Base-by-base conservation (phyloP, 257 asterid genomes). In the Nicotiana undulata region DNA sequence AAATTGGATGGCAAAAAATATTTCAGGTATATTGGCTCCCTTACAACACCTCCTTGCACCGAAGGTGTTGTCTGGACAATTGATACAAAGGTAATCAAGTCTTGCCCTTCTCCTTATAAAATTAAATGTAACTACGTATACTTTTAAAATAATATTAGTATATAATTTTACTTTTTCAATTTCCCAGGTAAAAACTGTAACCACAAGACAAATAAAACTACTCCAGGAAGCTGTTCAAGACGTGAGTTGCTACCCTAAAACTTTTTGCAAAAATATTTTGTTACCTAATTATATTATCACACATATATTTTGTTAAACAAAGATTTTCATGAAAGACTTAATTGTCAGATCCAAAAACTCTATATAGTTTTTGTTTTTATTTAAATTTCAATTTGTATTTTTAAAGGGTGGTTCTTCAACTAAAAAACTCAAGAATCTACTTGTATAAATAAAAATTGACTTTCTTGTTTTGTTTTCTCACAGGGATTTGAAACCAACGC, bases 31-130 rank as follows among this genome's bases (percentile, higher is more conserved):
- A 76, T 86, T 34, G 96, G 97, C 15, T 92, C 97, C 5, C 91
- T 92, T 31, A 92, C 97, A 0, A 76, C 82, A 16, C 97, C 98
- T 75, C 97, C 97, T 8, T 93, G 97, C 77, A 87, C 90, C 8
- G 83, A 89, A 70, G 78, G 80, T 65, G 78, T 89, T 44, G 76
- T 53, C 1, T 93, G 97, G 97, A 87, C 95, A 3, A 85, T 93
- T 63, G 65, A 82, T 0, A 81, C 26, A 81, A 86, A 83, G 90
- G 97, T 90, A 84, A 63, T 18, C 13, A 22, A 60, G 7, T 26
- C 20, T 32, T 2, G 9, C 58, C 18, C 9, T 34, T 34, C 40
- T 34, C 40, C 40, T 34, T 34, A 34, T 34, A 46, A 46, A 46
- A 46, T 46, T 46, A 10, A 9, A 46, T 46, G 53, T 46, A 46